Evolutionary conservation across 306 rosid genomes (phyloP).

Genomic region (Hippophae rhamnoides): DNA sequence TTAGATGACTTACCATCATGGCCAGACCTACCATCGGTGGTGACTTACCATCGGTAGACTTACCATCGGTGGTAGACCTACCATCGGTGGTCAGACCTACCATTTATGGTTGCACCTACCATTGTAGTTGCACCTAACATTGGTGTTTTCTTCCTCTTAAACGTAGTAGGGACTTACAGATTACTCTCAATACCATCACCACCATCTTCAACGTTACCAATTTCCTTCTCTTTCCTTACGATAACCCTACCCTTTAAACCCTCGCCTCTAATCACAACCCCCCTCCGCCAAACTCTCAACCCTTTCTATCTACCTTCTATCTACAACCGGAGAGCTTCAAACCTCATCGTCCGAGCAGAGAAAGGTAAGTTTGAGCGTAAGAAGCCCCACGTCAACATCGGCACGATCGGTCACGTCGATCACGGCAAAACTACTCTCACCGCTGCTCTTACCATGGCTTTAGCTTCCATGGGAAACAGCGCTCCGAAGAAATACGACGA

Average conservation of each 20-base stretch:
- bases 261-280: not conserved
- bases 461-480: slow-evolving; percentile 28
- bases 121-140: too few relatives aligned
- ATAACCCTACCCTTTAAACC: not conserved
- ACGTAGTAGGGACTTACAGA: too few relatives aligned
- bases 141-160: too few relatives aligned
- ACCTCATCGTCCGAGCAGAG: slow-evolving; percentile 17
- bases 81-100: too few relatives aligned
- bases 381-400: slow-evolving; percentile 30
- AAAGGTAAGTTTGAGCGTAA: slow-evolving; percentile 30
- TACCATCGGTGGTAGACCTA: too few relatives aligned
- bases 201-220: not conserved
- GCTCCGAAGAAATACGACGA: slow-evolving; percentile 30
- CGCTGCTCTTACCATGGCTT: slow-evolving; percentile 32
- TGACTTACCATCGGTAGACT: too few relatives aligned
- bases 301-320: not conserved
- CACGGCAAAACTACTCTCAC: slow-evolving; percentile 31
- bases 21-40: too few relatives aligned
- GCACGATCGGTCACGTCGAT: slow-evolving; percentile 31
- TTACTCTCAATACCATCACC: slow-evolving; percentile 11
- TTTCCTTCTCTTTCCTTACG: slow-evolving; percentile 3
- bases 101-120: too few relatives aligned
- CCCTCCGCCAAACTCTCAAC: too few relatives aligned
- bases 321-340: not conserved
- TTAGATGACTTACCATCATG: too few relatives aligned